Base-by-base conservation (phyloP, 2,329 filamentous ascomycete species). In the Fusarium stilboides region DNA sequence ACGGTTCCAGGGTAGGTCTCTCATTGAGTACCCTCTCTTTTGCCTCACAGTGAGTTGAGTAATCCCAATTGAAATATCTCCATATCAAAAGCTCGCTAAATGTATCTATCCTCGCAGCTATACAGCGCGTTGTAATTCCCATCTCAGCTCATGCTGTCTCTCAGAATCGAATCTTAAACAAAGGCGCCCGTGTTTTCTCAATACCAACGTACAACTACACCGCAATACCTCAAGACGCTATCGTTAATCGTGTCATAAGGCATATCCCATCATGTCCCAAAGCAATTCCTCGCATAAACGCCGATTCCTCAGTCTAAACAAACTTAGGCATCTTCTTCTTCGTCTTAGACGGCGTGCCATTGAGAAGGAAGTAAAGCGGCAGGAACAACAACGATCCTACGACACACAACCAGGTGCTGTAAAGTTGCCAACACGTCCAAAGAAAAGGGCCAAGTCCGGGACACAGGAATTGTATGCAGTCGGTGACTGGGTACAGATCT, bases 401-500 rank as follows among this genome's bases (percentile, higher is more conserved):
- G 2, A 92, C 80, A 69, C 92, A 95, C 6, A 92, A 75, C 5
- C 87, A 65, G 0, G 92, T 91, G 5, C 88, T 88, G 54, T 88
- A 83, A 20, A 90, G 80, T 76, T 94, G 91, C 85, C 87, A 91
- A 1, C 73, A 12, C 5, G 85, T 67, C 78, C 87, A 83, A 2
- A 94, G 78, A 24, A 87, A 74, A 9, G 83, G 79, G 0, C 88
- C 89, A 0, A 90, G 79, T 0, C 87, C 85, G 13, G 91, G 89
- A 17, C 87, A 74, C 19, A 94, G 72, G 75, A 97, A 96, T 72
- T 91, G 90, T 64, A 95, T 82, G 66, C 90, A 91, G 70, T 97
- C 91, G 49, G 89, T 90, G 1, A 89, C 84, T 74, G 95, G 92
- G 75, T 97, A 97, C 9, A 94, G 80, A 76, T 97, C 94, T 69